phyloP scores from a whole-genome alignment of 306 rosid species.

The Mimosa pudica region DNA sequence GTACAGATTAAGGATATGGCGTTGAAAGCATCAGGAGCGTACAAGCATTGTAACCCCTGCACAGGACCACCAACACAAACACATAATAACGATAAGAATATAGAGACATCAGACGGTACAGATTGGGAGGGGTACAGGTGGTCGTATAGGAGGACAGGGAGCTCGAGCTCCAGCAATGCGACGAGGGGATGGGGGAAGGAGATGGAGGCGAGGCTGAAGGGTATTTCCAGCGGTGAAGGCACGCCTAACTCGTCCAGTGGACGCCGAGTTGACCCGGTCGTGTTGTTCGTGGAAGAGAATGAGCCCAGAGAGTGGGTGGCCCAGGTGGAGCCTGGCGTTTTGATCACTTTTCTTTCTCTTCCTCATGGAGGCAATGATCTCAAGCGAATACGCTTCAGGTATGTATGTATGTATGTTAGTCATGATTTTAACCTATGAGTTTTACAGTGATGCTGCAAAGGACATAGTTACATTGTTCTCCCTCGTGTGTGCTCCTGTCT shows the following conservation, averaged over 20 bases:
- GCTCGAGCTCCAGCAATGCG: constrained; percentile 76
- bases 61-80: constrained; percentile 58
- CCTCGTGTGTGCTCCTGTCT: no score
- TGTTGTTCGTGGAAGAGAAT: constrained; percentile 69
- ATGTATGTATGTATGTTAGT: not conserved
- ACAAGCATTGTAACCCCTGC: constrained; percentile 81
- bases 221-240: constrained; percentile 87
- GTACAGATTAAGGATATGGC: constrained; percentile 86
- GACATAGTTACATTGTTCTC: no score
- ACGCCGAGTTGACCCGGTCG: constrained; percentile 70
- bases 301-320: constrained; percentile 93
- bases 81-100: constrained; percentile 34
- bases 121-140: constrained; percentile 78
- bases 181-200: constrained; percentile 90
- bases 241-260: constrained; percentile 79
- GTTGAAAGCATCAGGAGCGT: constrained; percentile 88
- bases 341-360: constrained; percentile 77
- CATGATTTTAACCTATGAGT: no score
- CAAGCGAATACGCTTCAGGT: constrained; percentile 86
- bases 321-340: constrained; percentile 82
- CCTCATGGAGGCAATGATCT: constrained; percentile 87
- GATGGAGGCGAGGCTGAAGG: constrained; percentile 90
- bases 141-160: constrained; percentile 78
- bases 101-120: constrained; percentile 55
- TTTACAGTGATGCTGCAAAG: no score